A percentile compares a stretch with the other conserved stretches of the same genome.
Conservation (phyloP, 345 rosid genomes). For the Erodium maritimum region DNA sequence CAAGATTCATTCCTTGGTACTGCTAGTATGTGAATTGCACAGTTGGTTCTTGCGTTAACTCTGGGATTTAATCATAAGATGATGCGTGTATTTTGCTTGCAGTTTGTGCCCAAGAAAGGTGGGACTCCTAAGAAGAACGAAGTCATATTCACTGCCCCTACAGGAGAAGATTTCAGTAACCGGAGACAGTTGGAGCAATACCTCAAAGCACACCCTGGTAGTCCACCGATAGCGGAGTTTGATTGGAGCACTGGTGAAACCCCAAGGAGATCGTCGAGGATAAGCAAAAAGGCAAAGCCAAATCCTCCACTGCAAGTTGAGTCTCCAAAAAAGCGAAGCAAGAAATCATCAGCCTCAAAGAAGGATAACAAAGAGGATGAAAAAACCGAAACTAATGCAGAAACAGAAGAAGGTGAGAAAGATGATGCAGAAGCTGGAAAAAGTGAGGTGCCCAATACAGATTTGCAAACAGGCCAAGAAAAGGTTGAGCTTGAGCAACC, state of each 20-base stretch:
- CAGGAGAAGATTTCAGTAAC: constrained; percentile 21
- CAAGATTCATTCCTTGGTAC: no score
- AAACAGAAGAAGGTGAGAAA: not conserved
- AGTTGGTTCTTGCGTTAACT: no score
- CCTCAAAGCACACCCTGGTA: constrained; percentile 22
- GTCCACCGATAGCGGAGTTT: constrained; percentile 18
- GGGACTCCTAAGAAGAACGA: constrained; percentile 16
- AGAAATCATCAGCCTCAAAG: not conserved
- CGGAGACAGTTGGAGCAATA: constrained; percentile 25
- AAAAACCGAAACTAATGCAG: not conserved
- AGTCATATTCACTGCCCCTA: constrained; percentile 18
- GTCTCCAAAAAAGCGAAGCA: constrained; percentile 7
- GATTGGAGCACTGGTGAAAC: constrained; percentile 26
- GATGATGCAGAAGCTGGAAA: constrained; percentile 5
- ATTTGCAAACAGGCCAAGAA: constrained; percentile 9
- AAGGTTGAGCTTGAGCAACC: constrained; percentile 18
- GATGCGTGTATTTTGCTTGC: not conserved
- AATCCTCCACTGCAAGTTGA: constrained; percentile 7
- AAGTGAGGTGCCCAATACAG: constrained; percentile 3
- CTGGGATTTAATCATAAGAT: not conserved
- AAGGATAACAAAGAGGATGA: constrained; percentile 1
- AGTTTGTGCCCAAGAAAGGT: constrained; percentile 4
- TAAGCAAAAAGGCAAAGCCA: constrained; percentile 18
- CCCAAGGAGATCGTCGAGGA: constrained; percentile 24
- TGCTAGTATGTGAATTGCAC: no score